These are phyloP conservation scores for Eimeria brunetti DNA, from an alignment of 169 alveolate genomes.

Conservation along the genomic window DNA sequence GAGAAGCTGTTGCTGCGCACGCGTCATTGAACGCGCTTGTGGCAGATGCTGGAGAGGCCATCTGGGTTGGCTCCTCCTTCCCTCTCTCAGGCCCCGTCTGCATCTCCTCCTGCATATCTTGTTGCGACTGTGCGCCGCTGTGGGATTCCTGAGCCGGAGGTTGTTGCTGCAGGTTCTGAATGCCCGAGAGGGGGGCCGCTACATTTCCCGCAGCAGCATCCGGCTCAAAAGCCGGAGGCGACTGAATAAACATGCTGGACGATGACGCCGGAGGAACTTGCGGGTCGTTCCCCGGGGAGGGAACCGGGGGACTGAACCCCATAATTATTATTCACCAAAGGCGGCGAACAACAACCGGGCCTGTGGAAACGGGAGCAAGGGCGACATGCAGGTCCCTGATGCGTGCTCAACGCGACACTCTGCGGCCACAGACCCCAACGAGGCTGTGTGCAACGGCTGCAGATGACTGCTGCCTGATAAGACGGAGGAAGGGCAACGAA, in stretches of 20 bases:
- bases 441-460: conserved; percentile 34
- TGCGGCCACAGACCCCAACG: conserved; percentile 18
- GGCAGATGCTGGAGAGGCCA: conserved; percentile 63
- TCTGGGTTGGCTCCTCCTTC: conserved; percentile 60
- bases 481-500: background rate
- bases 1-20: conserved; percentile 72
- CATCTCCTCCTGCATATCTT: conserved; percentile 61
- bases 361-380: conserved; percentile 37
- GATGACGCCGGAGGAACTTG: conserved; percentile 63
- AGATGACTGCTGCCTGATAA: conserved; percentile 16
- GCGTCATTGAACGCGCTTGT: conserved; percentile 64
- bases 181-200: conserved; percentile 4
- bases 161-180: conserved; percentile 28
- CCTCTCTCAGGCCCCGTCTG: conserved; percentile 65
- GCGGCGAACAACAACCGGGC: conserved; percentile 61
- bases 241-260: conserved; percentile 17
- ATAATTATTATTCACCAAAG: conserved; percentile 60
- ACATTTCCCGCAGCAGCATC: conserved; percentile 47
- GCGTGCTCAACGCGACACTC: background rate
- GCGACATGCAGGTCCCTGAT: conserved; percentile 67
- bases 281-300: conserved; percentile 57
- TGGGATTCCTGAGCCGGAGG: background rate
- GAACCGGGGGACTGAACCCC: conserved; percentile 63
- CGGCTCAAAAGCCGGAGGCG: conserved; percentile 58
- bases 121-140: conserved; percentile 3